These are phyloP conservation scores for Medakamo hakoo DNA, from an alignment of 139 green algal genomes.

Conservation along the genomic window DNA sequence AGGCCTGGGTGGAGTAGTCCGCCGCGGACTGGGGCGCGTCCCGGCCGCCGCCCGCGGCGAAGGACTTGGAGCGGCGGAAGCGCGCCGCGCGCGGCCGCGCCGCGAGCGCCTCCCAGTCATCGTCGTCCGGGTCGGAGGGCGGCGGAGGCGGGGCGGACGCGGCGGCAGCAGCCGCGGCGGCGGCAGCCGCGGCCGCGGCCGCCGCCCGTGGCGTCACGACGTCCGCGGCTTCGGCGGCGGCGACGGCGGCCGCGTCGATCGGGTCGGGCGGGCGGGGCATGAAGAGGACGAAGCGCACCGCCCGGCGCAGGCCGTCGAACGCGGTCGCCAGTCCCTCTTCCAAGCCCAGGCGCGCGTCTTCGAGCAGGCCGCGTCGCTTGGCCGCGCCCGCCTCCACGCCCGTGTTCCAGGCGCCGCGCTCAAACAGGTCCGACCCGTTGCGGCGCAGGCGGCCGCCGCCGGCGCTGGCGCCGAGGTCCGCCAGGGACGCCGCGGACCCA, in stretches of 20 bases:
- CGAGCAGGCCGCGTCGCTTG: constrained; percentile 25
- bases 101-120: background rate
- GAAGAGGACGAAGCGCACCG: constrained; percentile 19
- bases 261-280: constrained; percentile 5
- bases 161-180: background rate
- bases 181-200: background rate
- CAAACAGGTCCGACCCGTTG: constrained; percentile 27
- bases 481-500: constrained; percentile 2
- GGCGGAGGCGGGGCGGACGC: background rate
- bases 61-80: background rate
- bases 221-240: too few species aligned
- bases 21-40: background rate
- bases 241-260: background rate
- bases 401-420: constrained; percentile 3
- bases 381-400: constrained; percentile 13
- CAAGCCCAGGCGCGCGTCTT: constrained; percentile 32
- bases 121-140: background rate
- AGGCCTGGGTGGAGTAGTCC: constrained; percentile 5
- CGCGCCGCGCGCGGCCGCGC: background rate
- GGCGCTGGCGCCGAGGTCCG: background rate
- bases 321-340: constrained; percentile 33
- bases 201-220: too few species aligned
- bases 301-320: constrained; percentile 23
- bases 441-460: constrained; percentile 1
- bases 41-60: constrained; percentile 4